phyloP scores from a whole-genome alignment of 306 rosid species.

The Glycine soja region DNA sequence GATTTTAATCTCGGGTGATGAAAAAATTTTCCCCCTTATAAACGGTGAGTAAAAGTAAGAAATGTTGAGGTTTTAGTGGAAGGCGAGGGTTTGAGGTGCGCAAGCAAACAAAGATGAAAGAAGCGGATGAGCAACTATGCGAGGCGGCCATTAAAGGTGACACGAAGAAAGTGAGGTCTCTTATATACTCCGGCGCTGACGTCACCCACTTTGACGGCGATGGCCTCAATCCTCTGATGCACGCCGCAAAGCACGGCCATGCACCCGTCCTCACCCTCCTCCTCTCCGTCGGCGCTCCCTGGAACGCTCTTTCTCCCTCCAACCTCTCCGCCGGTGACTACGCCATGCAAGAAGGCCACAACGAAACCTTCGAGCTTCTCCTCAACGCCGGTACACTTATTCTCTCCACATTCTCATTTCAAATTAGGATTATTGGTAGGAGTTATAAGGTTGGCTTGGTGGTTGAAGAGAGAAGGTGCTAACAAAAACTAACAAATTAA shows the following conservation, averaged over 20 bases:
- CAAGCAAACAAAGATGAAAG: constrained; percentile 55
- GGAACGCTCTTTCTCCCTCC: constrained; percentile 95
- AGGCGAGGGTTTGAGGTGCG: constrained; percentile 39
- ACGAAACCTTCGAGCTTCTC: constrained; percentile 69
- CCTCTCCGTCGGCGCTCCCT: constrained; percentile 84
- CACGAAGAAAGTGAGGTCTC: constrained; percentile 54
- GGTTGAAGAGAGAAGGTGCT: too few relatives aligned
- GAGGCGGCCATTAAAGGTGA: constrained; percentile 78
- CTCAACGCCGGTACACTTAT: constrained; percentile 67
- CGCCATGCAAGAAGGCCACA: constrained; percentile 75
- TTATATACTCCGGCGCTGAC: constrained; percentile 71
- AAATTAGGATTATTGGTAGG: too few relatives aligned
- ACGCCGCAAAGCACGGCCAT: constrained; percentile 86
- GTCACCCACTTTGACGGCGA: constrained; percentile 67
- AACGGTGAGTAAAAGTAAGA: too few relatives aligned
- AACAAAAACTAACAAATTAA: too few relatives aligned
- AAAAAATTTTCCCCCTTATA: too few relatives aligned
- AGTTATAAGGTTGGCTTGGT: too few relatives aligned
- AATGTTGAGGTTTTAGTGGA: neutral
- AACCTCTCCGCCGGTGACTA: constrained; percentile 78
- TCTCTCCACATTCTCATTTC: too few relatives aligned
- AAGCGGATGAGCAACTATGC: constrained; percentile 58
- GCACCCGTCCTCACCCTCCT: constrained; percentile 61
- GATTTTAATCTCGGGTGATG: too few relatives aligned
- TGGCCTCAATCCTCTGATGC: constrained; percentile 88